Conservation (phyloP, 257 asterid species). For the Ligustrum vulgare region DNA sequence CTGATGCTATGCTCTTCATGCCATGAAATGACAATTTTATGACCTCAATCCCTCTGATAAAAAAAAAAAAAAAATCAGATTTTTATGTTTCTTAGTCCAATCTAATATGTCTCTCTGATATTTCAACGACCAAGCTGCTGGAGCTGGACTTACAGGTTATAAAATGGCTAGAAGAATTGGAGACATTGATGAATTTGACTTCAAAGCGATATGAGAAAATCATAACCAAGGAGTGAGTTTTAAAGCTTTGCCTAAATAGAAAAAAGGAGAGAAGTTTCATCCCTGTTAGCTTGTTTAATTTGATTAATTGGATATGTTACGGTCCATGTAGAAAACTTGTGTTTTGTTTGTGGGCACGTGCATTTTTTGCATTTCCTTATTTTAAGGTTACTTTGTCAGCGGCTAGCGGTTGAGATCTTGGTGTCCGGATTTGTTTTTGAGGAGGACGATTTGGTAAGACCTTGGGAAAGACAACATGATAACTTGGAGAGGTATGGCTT, state of each 20-base stretch:
- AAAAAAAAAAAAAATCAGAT: background rate
- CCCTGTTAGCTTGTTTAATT: conserved; percentile 17
- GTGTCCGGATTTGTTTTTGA: conserved; percentile 86
- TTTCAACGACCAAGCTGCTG: conserved; percentile 69
- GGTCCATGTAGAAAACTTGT: conserved; percentile 5
- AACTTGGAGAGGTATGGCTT: conserved; percentile 68
- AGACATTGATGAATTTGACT: conserved; percentile 92
- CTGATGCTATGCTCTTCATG: conserved; percentile 9
- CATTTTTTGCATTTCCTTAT: conserved; percentile 14
- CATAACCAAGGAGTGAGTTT: conserved; percentile 93
- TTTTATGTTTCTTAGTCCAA: background rate
- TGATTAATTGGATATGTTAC: conserved; percentile 9
- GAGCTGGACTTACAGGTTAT: conserved; percentile 95
- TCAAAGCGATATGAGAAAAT: conserved; percentile 78
- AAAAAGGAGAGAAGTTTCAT: conserved; percentile 8
- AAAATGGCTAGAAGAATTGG: conserved; percentile 96
- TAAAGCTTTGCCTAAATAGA: background rate
- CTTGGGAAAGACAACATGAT: conserved; percentile 77
- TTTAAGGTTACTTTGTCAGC: conserved; percentile 49
- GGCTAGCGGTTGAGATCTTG: conserved; percentile 84
- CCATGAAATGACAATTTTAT: background rate
- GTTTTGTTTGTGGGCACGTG: conserved; percentile 16
- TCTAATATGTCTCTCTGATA: conserved; percentile 6
- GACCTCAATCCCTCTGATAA: background rate
- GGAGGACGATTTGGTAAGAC: conserved; percentile 73